These are phyloP conservation scores for Penicillium soppii DNA, from an alignment of 495 filamentous ascomycete species.

Conservation along the genomic window DNA sequence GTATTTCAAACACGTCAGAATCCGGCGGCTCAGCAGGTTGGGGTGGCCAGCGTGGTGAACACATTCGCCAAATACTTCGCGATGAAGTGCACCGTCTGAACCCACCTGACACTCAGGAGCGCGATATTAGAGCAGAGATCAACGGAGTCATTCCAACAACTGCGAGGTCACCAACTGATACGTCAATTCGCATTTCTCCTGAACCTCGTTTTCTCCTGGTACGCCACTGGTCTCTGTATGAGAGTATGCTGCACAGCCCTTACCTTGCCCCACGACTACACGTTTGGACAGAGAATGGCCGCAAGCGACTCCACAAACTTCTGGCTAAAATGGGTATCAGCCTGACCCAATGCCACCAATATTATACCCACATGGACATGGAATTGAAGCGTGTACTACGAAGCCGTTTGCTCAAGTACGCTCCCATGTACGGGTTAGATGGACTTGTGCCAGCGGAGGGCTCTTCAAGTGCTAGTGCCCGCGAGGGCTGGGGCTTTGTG, in stretches of 20 bases:
- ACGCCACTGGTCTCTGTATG: conserved; percentile 94
- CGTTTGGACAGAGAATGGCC: conserved; percentile 88
- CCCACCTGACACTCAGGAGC: conserved; percentile 67
- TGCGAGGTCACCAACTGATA: conserved; percentile 85
- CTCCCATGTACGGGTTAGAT: conserved; percentile 85
- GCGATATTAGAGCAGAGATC: conserved; percentile 56
- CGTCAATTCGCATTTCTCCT: conserved; percentile 85
- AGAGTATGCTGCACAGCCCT: conserved; percentile 96
- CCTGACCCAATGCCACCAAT: conserved; percentile 88
- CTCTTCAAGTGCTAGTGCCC: conserved; percentile 46
- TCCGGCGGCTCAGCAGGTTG: conserved; percentile 67
- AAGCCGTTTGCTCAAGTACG: conserved; percentile 83
- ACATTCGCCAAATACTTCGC: conserved; percentile 77
- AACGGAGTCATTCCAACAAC: conserved; percentile 83
- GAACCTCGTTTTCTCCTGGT: conserved; percentile 94
- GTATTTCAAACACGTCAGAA: conserved; percentile 60
- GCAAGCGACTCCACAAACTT: conserved; percentile 90
- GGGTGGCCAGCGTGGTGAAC: conserved; percentile 79
- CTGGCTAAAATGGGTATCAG: conserved; percentile 98
- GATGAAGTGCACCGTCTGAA: conserved; percentile 96
- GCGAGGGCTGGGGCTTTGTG: conserved; percentile 95
- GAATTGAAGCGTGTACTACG: conserved; percentile 86
- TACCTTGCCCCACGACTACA: conserved; percentile 91
- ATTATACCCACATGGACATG: conserved; percentile 98
- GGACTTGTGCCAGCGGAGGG: conserved; percentile 78